A percentile compares a stretch with the other conserved stretches of the same genome.
Evolutionary conservation across 169 alveolate genomes (phyloP).

Genomic region (Cryptosporidium tyzzeri): DNA sequence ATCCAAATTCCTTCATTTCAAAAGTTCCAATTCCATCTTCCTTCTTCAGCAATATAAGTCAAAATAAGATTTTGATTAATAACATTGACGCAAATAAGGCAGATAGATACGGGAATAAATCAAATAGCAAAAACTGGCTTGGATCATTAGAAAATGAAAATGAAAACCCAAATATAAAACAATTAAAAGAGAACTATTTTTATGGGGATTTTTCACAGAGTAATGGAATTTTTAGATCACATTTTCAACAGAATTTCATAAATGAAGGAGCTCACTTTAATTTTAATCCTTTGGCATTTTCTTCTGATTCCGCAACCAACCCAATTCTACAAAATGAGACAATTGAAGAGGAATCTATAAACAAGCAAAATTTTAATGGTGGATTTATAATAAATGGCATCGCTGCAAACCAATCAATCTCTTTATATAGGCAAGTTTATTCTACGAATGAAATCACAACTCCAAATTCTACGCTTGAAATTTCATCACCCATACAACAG

Average conservation of each 20-base stretch:
- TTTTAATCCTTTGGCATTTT: slow-evolving; percentile 53
- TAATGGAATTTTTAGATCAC: slow-evolving; percentile 28
- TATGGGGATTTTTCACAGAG: slow-evolving; percentile 52
- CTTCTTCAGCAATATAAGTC: slow-evolving; percentile 8
- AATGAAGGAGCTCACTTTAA: slow-evolving; percentile 32
- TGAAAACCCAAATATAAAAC: slow-evolving; percentile 47
- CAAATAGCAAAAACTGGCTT: slow-evolving; percentile 10
- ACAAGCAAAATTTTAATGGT: slow-evolving; percentile 37
- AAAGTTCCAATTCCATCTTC: slow-evolving; percentile 30
- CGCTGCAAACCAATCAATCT: slow-evolving; percentile 19
- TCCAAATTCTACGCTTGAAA: slow-evolving; percentile 67
- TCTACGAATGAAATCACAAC: slow-evolving; percentile 59
- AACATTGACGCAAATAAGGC: slow-evolving; percentile 6
- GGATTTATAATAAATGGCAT: background rate
- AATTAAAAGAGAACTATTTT: background rate
- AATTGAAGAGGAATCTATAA: slow-evolving; percentile 28
- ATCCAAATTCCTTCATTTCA: slow-evolving; percentile 11
- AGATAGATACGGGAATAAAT: slow-evolving; percentile 1
- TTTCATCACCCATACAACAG: slow-evolving; percentile 69
- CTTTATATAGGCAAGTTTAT: slow-evolving; percentile 50
- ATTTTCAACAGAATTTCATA: slow-evolving; percentile 32
- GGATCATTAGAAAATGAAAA: slow-evolving; percentile 30
- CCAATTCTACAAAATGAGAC: slow-evolving; percentile 14
- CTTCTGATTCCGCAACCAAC: slow-evolving; percentile 45
- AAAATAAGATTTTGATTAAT: slow-evolving; percentile 7